Conservation (phyloP, 2,329 filamentous ascomycete genomes). For the Graphium sp. region DNA sequence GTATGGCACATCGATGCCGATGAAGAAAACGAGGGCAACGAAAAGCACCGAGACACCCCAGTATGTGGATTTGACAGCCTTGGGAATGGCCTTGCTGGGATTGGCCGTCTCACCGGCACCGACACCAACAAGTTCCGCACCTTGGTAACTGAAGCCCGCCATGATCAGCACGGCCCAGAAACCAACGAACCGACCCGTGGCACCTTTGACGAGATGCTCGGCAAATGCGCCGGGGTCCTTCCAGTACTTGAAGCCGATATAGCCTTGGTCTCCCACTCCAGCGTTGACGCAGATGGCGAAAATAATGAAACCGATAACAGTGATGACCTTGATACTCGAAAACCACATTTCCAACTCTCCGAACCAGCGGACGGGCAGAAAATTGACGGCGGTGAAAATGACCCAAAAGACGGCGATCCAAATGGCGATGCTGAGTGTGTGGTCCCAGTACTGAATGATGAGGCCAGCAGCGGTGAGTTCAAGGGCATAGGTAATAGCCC, state of each 20-base stretch:
- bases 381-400: conserved; percentile 51
- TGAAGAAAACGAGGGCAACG: conserved; percentile 47
- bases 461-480: conserved; percentile 58
- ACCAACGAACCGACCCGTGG: conserved; percentile 45
- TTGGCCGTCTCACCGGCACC: conserved; percentile 64
- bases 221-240: conserved; percentile 49
- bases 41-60: conserved; percentile 60
- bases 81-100: conserved; percentile 54
- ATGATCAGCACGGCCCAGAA: conserved; percentile 55
- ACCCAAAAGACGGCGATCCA: conserved; percentile 62
- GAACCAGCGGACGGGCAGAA: conserved; percentile 55
- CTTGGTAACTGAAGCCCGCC: conserved; percentile 55
- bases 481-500: conserved; percentile 56
- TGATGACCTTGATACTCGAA: conserved; percentile 59
- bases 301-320: conserved; percentile 59
- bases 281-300: conserved; percentile 62
- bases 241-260: conserved; percentile 62
- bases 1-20: conserved; percentile 54
- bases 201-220: conserved; percentile 35
- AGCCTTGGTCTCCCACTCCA: conserved; percentile 51
- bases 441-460: conserved; percentile 62
- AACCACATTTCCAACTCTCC: conserved; percentile 71
- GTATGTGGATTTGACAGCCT: conserved; percentile 58
- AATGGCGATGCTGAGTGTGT: conserved; percentile 45
- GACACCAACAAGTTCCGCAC: conserved; percentile 60